Base-by-base conservation (phyloP, 2,329 filamentous ascomycete species). In the Cercospora sp. region DNA sequence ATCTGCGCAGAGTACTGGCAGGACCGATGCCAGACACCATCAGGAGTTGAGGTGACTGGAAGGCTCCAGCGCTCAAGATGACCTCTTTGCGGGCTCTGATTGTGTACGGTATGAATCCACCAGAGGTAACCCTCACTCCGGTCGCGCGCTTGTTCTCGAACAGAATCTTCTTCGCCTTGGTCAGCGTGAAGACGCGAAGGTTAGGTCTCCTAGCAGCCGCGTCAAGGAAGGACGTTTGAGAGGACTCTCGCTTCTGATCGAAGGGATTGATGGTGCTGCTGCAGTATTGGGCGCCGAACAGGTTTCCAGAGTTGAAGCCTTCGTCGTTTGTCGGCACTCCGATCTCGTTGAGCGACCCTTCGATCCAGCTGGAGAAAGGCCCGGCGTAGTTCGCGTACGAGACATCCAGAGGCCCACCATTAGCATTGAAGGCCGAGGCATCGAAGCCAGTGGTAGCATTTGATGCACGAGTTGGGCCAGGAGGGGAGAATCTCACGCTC, bases 21-120 rank as follows among this genome's bases (percentile, higher is more conserved):
- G 87, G 87, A 43, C 89, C 88, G 43, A 91, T 83, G 18, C 89
- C 89, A 60, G 82, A 86, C 1, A 90, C 84, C 80, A 89, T 87
- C 12, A 91, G 84, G 2, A 91, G 78, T 77, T 91, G 88, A 8
- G 88, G 88, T 1, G 85, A 85, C 78, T 90, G 88, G 77, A 87
- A 90, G 0, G 86, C 84, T 21, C 88, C 88, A 6, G 76, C 83
- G n/a, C 80, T 80, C 0, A 84, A 66, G 28, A 84, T 81, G 34
- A 83, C 79, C 70, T 83, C 81, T 45, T 80, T 79, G 6, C 73
- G 77, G 0, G 81, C 80, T 0, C 65, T 65, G 49, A 77, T 67
- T 26, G 40, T 75, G 37, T 58, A 69, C 2, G 58, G 53, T 13
- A 61, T n/a, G 12, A 62, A 16, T 5, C 32, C 65, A 8, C 16